phyloP scores from a whole-genome alignment of 2,329 filamentous ascomycete genomes.

The Cladosporium sp. region DNA sequence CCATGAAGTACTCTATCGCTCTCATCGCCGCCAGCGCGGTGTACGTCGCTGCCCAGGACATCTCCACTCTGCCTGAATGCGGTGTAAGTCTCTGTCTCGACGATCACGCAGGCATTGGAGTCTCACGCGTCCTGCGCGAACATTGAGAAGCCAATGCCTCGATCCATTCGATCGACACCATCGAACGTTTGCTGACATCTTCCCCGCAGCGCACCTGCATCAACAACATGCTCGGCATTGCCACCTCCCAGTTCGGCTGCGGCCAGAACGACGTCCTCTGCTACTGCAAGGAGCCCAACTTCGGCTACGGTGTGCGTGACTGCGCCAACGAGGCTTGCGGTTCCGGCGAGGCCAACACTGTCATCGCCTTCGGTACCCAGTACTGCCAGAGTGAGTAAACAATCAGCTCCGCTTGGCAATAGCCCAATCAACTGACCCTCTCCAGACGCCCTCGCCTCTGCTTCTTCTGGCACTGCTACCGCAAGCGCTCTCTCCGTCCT shows the following conservation, averaged over 20 bases:
- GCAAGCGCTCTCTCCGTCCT: conserved; percentile 14
- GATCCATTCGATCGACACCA: background rate
- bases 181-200: conserved; percentile 5
- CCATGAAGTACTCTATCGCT: conserved; percentile 32
- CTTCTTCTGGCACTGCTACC: conserved; percentile 10
- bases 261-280: conserved; percentile 28
- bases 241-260: conserved; percentile 29
- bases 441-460: conserved; percentile 4
- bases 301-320: conserved; percentile 37
- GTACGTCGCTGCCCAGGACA: conserved; percentile 30
- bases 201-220: conserved; percentile 31
- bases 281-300: conserved; percentile 33
- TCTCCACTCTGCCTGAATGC: conserved; percentile 29
- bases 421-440: background rate
- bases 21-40: conserved; percentile 30
- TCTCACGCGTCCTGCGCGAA: background rate
- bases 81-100: conserved; percentile 28
- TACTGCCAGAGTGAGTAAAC: conserved; percentile 30
- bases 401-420: background rate
- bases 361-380: conserved; percentile 31
- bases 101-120: background rate
- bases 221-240: conserved; percentile 33
- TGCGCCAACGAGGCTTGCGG: conserved; percentile 34
- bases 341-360: conserved; percentile 23
- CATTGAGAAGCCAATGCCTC: background rate